Conservation (phyloP, 2,329 filamentous ascomycete species). For the Harringtonia aguacate region DNA sequence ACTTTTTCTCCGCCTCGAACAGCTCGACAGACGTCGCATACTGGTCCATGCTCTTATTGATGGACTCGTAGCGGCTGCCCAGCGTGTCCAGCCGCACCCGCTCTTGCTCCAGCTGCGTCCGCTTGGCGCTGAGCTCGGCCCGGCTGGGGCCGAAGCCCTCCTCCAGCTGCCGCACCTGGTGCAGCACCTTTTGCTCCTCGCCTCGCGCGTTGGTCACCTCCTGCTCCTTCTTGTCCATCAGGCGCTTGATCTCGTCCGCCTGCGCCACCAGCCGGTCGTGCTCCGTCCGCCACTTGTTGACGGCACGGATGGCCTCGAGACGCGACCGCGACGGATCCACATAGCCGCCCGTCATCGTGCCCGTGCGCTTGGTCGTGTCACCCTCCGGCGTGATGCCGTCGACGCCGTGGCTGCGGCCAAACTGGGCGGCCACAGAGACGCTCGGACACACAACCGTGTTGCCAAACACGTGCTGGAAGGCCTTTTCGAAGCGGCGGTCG, state of each 20-base stretch:
- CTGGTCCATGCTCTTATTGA: slow-evolving; percentile 64
- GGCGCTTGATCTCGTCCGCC: slow-evolving; percentile 52
- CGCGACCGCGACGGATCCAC: slow-evolving; percentile 80
- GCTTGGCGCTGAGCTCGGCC: slow-evolving; percentile 65
- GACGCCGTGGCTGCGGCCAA: slow-evolving; percentile 82
- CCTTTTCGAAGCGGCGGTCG: slow-evolving; percentile 65
- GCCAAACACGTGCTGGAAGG: slow-evolving; percentile 91
- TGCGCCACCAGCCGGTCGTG: slow-evolving; percentile 57
- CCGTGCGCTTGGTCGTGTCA: slow-evolving; percentile 89
- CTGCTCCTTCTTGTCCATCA: slow-evolving; percentile 74
- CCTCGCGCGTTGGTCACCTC: slow-evolving; percentile 81
- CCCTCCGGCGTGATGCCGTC: slow-evolving; percentile 92
- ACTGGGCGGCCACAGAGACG: slow-evolving; percentile 76
- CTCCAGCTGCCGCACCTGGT: slow-evolving; percentile 66
- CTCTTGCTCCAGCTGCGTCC: slow-evolving; percentile 62
- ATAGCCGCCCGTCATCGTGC: slow-evolving; percentile 89
- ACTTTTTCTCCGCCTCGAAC: slow-evolving; percentile 69
- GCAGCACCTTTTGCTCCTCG: slow-evolving; percentile 72
- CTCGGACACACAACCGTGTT: slow-evolving; percentile 92
- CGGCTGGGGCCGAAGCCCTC: slow-evolving; percentile 72
- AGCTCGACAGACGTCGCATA: slow-evolving; percentile 65
- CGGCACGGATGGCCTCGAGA: slow-evolving; percentile 69
- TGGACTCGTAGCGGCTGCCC: slow-evolving; percentile 49
- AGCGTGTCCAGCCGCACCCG: slow-evolving; percentile 66
- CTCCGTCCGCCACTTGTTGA: slow-evolving; percentile 64